Base-by-base conservation (phyloP, 495 filamentous ascomycete species). In the Ramalina intermedia region DNA sequence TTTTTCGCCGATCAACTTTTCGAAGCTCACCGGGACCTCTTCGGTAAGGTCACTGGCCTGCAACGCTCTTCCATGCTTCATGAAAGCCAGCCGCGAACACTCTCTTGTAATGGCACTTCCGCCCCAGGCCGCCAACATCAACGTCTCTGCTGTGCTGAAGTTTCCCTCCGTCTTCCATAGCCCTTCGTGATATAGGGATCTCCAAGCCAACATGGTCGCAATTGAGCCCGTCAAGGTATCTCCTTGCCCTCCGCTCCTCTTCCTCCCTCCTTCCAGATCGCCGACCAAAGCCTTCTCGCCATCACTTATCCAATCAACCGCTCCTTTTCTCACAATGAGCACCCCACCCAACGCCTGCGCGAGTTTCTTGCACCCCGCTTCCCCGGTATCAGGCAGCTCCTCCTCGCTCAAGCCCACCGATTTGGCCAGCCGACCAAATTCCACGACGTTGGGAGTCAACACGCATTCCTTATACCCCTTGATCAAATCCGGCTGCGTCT, bases 21-120 rank as follows among this genome's bases (percentile, higher is more conserved):
- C 59, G 63, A 95, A 98, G 13, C 87, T 85, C 20, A 71, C 71
- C 52, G 87, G 78, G 21, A 98, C 87, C 65, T 96, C 80, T 29
- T 88, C 86, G 1, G 91, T 96, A 62, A 98, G 70, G 66, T 98
- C 91, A 61, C 84, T 87, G 1, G 91, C 91, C 69, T 98, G 91
- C 60, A 98, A 68, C 59, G 85, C 87, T 55, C 91, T 76, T 4
- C 91, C 91, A 51, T 82, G 85, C 59, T 90, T 85, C 54, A 76
- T 71, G 60, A 91, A 98, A 4, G 91, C 91, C 52, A 87, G 66
- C 46, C 88, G 73, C 35, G 90, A 96, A 61, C 85, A 95, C 58
- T 94, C 88, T 65, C 93, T 76, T 35, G 91, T 96, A 52, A 96
- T 74, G 20, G 80, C 74, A 50, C 83, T 86, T 12, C 89, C 91